phyloP scores from a whole-genome alignment of 306 rosid genomes.

The Cyamopsis tetragonoloba region DNA sequence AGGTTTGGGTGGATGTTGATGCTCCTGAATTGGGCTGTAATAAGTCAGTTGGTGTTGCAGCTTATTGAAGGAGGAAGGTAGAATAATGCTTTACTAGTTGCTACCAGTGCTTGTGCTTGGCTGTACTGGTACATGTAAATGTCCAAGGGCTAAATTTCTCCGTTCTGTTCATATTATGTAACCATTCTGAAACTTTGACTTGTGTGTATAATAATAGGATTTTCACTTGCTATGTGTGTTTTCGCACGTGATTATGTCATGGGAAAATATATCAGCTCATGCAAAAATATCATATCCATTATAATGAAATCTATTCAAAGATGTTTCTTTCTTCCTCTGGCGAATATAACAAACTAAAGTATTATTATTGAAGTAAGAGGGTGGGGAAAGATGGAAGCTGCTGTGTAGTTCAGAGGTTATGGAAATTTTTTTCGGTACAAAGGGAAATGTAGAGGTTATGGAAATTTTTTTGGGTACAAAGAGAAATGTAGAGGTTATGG shows the following conservation, averaged over 20 bases:
- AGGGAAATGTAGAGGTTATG: too few relatives aligned
- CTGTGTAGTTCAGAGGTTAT: background rate
- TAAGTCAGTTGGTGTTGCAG: slow-evolving; percentile 23
- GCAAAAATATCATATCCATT: background rate
- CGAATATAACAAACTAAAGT: background rate
- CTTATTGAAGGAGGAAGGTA: slow-evolving; percentile 34
- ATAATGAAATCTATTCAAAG: background rate
- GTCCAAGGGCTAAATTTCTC: background rate
- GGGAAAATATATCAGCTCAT: background rate
- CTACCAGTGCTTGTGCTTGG: too few relatives aligned
- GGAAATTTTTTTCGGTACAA: too few relatives aligned
- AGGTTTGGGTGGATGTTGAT: slow-evolving; percentile 71
- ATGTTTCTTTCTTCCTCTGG: background rate
- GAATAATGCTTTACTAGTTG: too few relatives aligned
- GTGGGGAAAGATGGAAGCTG: background rate
- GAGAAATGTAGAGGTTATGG: too few relatives aligned
- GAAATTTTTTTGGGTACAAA: too few relatives aligned
- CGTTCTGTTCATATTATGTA: background rate
- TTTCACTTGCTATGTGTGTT: background rate
- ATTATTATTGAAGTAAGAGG: background rate
- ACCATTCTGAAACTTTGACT: background rate
- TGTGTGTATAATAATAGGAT: background rate
- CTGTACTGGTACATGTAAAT: background rate
- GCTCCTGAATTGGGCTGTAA: slow-evolving; percentile 41
- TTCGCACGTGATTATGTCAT: background rate